Base-by-base conservation (phyloP, 176 grass and related monocot species). In the Raddia guianensis region DNA sequence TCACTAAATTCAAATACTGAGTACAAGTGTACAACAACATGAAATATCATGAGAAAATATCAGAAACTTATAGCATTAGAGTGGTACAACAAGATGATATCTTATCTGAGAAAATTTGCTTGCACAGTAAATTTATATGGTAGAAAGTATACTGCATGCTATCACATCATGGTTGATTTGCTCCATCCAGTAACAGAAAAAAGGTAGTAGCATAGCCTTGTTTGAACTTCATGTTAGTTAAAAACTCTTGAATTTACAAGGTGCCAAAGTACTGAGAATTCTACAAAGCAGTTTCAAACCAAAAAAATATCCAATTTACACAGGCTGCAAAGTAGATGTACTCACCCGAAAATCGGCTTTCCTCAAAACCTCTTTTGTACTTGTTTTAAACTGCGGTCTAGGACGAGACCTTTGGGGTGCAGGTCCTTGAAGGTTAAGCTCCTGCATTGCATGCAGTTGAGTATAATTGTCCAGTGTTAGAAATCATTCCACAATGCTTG, bases 291-390 rank as follows among this genome's bases (percentile, higher is more conserved):
- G 49, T 56, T 64, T 57, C 20, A 72, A 69, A 66, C 7, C 7
- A 77, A 37, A 89, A 66, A 49, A 0, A 35, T 19, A 57, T 19
- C 40, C 8, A 61, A 34, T 86, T 46, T 85, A 59, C 50, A 67
- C 67, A 57, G 33, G 43, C 59, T 77, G 7, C 32, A 33, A 73
- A 43, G 66, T 16, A 77, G 49, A 85, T 72, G 33, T 32, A 76
- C 71, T 91, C 51, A 98, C 95, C 86, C 90, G 89, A 84, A 95
- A 98, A 93, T 98, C 96, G 0, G 96, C 92, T 89, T 95, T 98
- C 79, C 56, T 91, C 58, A 98, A 84, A 80, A 95, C 96, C 52
- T 95, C 90, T 14, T 50, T 21, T 60, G 92, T 95, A 57, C 88
- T 89, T 33, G 90, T 95, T 91, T 93, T 54, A 82, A 98, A 98